phyloP scores from a whole-genome alignment of 352 stramenopile species.

The Phytophthora aleatoria region DNA sequence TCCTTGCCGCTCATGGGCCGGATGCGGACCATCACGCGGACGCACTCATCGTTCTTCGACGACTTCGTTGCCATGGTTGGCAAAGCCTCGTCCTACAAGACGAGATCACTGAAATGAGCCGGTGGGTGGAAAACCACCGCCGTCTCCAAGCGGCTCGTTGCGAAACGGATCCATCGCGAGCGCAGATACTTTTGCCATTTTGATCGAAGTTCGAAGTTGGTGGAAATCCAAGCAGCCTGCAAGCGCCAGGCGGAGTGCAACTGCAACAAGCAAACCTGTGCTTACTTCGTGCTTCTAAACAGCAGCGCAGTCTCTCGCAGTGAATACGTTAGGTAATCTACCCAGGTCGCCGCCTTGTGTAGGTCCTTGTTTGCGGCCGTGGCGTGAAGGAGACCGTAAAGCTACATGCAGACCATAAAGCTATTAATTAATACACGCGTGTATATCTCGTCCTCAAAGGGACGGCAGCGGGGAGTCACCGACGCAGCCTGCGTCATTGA shows the following conservation, averaged over 20 bases:
- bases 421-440: too few relatives aligned
- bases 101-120: not conserved
- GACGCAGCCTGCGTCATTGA: not conserved
- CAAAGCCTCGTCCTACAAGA: not conserved
- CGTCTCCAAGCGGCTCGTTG: slow-evolving; percentile 1
- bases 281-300: slow-evolving; percentile 24
- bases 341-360: slow-evolving; percentile 15
- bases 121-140: slow-evolving; percentile 21
- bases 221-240: slow-evolving; percentile 9
- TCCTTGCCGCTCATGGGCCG: slow-evolving; percentile 95
- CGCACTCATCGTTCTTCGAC: slow-evolving; percentile 89
- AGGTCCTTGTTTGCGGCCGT: slow-evolving; percentile 10
- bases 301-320: slow-evolving; percentile 15
- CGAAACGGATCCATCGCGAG: not conserved
- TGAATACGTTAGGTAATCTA: slow-evolving; percentile 24
- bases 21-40: slow-evolving; percentile 97
- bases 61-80: slow-evolving; percentile 42
- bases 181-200: not conserved
- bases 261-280: slow-evolving; percentile 20
- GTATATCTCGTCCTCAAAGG: too few relatives aligned
- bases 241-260: slow-evolving; percentile 6
- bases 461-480: not conserved
- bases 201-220: not conserved
- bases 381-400: not conserved
- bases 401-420: too few relatives aligned